These are phyloP conservation scores for Lachnellula subtilissima DNA, from an alignment of 2,329 filamentous ascomycete species.

Conservation along the genomic window DNA sequence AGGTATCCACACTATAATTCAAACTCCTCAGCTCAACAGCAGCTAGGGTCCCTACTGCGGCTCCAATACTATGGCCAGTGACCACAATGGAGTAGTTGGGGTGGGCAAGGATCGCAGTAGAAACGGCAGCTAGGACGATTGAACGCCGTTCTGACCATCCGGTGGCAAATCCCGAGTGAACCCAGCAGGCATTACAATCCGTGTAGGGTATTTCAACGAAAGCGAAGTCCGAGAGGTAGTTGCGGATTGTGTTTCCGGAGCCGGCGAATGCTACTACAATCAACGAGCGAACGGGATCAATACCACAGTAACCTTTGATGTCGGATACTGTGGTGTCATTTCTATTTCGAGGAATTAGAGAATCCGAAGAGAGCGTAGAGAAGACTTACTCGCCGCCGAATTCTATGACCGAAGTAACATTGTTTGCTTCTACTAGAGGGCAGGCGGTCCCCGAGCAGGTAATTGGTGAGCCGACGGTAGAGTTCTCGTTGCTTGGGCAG, in stretches of 20 bases:
- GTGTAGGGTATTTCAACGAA: constrained; percentile 3
- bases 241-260: constrained; percentile 9
- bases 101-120: constrained; percentile 10
- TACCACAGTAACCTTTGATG: constrained; percentile 21
- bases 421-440: constrained; percentile 12
- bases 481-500: constrained; percentile 19
- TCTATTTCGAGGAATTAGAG: background rate
- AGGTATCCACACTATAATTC: constrained; percentile 14
- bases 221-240: constrained; percentile 15
- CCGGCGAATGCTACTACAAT: constrained; percentile 22
- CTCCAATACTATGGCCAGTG: constrained; percentile 30
- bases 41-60: constrained; percentile 28
- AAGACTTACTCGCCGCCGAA: constrained; percentile 14
- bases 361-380: background rate
- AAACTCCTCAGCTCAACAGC: constrained; percentile 22
- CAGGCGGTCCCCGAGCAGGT: constrained; percentile 17
- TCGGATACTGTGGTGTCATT: constrained; percentile 7
- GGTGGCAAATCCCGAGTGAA: constrained; percentile 25
- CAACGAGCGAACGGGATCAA: constrained; percentile 10
- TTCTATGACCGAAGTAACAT: constrained; percentile 12
- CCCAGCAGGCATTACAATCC: constrained; percentile 8
- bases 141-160: constrained; percentile 17
- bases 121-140: constrained; percentile 18
- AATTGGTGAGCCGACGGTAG: constrained; percentile 8
- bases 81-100: constrained; percentile 24